phyloP scores from a whole-genome alignment of 2,329 filamentous ascomycete species.

The Beauveria brongniartii region DNA sequence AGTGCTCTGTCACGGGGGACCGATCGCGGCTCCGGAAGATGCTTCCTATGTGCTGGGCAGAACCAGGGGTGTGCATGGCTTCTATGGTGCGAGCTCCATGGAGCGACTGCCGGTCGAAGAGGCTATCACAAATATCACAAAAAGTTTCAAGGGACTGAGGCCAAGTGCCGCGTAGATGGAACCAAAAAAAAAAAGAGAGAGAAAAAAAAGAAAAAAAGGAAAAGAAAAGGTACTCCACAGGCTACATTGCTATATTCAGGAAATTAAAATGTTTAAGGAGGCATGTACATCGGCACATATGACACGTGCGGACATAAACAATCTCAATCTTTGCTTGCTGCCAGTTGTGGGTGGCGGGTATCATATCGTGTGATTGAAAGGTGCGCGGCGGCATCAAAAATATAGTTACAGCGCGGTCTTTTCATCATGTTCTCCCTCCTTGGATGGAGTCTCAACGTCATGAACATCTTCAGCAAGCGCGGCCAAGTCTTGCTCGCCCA shows the following conservation, averaged over 20 bases:
- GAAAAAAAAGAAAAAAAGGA: neutral
- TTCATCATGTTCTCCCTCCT: neutral
- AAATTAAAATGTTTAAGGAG: neutral
- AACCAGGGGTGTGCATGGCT: constrained; percentile 59
- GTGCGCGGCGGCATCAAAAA: neutral
- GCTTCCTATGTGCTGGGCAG: constrained; percentile 53
- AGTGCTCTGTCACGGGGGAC: constrained; percentile 63
- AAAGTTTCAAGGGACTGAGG: constrained; percentile 13
- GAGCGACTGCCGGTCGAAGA: constrained; percentile 60
- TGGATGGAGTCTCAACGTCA: neutral
- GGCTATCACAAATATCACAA: constrained; percentile 45
- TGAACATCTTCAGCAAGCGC: constrained; percentile 1
- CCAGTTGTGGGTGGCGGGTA: neutral
- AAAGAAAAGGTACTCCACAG: neutral
- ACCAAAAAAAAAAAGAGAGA: too few species aligned
- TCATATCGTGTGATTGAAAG: neutral
- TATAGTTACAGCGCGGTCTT: neutral
- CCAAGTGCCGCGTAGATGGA: neutral
- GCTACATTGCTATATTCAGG: neutral
- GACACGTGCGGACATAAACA: neutral
- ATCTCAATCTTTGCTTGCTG: neutral
- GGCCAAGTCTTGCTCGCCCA: constrained; percentile 23
- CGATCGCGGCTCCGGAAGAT: constrained; percentile 56
- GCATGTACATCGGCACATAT: neutral
- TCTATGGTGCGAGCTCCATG: constrained; percentile 64